A percentile compares a stretch with the other conserved stretches of the same genome.
Conservation (phyloP, 345 rosid genomes). For the Moricandia moricandioides region DNA sequence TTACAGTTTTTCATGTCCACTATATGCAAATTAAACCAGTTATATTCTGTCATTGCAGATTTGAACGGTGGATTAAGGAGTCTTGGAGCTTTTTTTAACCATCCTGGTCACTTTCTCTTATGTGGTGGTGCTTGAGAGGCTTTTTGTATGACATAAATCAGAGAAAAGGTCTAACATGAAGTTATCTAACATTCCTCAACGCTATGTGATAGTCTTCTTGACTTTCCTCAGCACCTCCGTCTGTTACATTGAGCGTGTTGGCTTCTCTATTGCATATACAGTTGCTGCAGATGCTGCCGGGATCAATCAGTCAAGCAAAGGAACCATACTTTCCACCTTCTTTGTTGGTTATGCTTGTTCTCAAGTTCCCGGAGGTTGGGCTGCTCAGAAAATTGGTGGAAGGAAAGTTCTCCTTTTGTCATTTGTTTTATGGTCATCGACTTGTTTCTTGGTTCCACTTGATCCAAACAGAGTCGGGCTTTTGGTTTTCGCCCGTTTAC, state of each 20-base stretch:
- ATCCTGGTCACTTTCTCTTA: constrained; percentile 22
- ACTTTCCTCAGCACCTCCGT: constrained; percentile 83
- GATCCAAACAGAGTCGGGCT: constrained; percentile 66
- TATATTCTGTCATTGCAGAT: constrained; percentile 10
- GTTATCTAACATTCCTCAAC: constrained; percentile 62
- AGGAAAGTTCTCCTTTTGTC: constrained; percentile 85
- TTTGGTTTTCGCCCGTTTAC: constrained; percentile 79
- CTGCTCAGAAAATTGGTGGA: constrained; percentile 90
- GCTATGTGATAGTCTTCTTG: constrained; percentile 75
- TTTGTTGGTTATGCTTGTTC: constrained; percentile 92
- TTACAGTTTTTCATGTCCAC: neutral
- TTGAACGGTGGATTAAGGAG: neutral
- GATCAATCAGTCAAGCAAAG: constrained; percentile 86
- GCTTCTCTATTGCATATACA: constrained; percentile 93
- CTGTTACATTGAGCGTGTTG: constrained; percentile 94
- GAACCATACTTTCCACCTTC: constrained; percentile 81
- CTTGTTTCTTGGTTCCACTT: constrained; percentile 78
- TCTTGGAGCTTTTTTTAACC: neutral
- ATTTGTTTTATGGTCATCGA: constrained; percentile 84
- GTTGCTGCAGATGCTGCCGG: constrained; percentile 91
- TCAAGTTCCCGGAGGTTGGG: constrained; percentile 99
- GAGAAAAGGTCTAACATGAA: constrained; percentile 45
- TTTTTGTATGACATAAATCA: constrained; percentile 10
- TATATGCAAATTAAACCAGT: neutral
- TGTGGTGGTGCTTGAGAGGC: constrained; percentile 35